Evolutionary conservation across 495 filamentous ascomycete species (phyloP), one percentile per base, ranked within the genome.

Genomic region (Parathielavia appendiculata): DNA sequence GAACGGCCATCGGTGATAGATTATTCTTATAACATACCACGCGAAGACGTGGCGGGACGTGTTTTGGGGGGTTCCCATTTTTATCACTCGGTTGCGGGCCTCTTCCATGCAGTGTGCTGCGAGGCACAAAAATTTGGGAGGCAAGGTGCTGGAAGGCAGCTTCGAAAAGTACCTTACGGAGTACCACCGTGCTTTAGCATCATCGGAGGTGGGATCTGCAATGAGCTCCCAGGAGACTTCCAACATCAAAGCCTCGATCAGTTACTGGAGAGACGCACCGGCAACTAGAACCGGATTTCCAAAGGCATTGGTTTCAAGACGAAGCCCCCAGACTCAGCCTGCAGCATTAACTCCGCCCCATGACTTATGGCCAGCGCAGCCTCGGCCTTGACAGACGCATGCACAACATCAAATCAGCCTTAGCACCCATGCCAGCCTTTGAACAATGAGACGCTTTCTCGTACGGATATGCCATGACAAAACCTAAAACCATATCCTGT

Each of bases 41-140:
- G 58, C 51, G 61, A 61, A 45, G 56, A 63, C 64, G 64, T 61
- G 64, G 52, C 51, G 56, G 39, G 57, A 51, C 52, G 51, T 54
- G 50, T 56, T 22, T 56, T 41, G 49, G 45, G 45, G 38, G 2
- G n/a, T 4, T 23, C 19, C 26, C 26, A 30, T 3, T 30, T 1
- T 14, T 34, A 61, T 65, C 59, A 65, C 63, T 56, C 63, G 63
- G 45, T 53, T 65, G 43, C 47, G 55, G 14, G 10, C 11, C 36
- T 30, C 26, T 30, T 30, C 3, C 26, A 30, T 30, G 26, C 26
- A 30, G 26, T 30, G 26, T 43, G 3, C 55, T 61, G 55, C 51
- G 54, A 17, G 46, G 40, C 52, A 54, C 14, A 36, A n/a, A n/a
- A n/a, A 3, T 30, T 6, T 6, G 3, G 26, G 26, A 43, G 36